Evolutionary conservation across 2,329 filamentous ascomycete species (phyloP), one percentile per base, ranked within the genome.

Genomic region (Pseudogymnoascus sp.): DNA sequence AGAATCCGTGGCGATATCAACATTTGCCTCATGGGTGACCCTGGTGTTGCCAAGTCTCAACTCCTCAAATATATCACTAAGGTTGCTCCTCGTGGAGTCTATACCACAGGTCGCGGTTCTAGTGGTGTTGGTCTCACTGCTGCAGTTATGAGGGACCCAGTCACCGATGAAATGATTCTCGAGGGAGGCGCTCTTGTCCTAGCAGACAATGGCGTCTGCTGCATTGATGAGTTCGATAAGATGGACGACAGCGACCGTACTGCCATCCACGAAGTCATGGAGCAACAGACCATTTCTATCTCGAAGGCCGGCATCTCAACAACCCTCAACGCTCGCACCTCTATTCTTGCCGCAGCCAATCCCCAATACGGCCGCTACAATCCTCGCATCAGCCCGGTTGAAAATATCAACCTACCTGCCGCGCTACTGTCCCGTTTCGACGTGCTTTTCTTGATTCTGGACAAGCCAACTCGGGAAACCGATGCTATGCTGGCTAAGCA

Each of bases 351-450:
- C 16, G 94, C 94, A 19, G 94, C 94, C 68, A 99, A 99, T 78
- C 94, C 94, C 63, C 84, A 99, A 43, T 99, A 99, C 72, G 94
- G 94, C 66, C 91, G 94, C 66, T 99, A 99, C 81, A 99, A 99
- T 78, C 94, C 94, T 63, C 91, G 92, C 66, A 89, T 99, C 69
- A 97, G 93, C 0, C 94, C 94, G 0, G 92, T 99, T 26, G 94
- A 99, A 76, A 99, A 99, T 76, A 99, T 99, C 78, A 99, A 99
- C 76, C 86, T 99, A 41, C 94, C 94, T n/a, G 94, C 94, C 16
- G 94, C 94, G 19, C 85, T 99, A 19, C 84, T 99, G 62, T 97
- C 93, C 64, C 91, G 94, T 84, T 99, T 99, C 77, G 94, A 99
- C 74, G 83, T 99, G 68, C 84, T 99, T 68, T 99, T 97, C 82